A percentile compares a stretch with the other conserved stretches of the same genome.
Conservation (phyloP, 2,329 filamentous ascomycete species). For the Ilyonectria robusta region DNA sequence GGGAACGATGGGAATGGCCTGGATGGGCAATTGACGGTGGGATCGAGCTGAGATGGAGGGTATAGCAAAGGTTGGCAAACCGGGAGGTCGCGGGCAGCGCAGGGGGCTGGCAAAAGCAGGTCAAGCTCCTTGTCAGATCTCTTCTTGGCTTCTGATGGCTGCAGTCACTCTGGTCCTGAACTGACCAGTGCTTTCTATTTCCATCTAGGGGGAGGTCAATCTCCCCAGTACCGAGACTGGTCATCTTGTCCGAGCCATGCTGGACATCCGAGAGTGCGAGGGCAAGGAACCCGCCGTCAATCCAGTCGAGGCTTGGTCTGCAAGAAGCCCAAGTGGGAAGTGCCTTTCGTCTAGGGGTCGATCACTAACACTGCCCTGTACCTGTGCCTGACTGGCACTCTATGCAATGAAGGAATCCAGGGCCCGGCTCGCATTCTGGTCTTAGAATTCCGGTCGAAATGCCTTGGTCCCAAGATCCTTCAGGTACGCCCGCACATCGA, state of each 20-base stretch:
- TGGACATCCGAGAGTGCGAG: conserved; percentile 1
- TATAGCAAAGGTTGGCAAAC: conserved; percentile 12
- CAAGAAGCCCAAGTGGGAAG: conserved; percentile 36
- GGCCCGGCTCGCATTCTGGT: conserved; percentile 16
- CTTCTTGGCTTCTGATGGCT: conserved; percentile 2
- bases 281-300: conserved; percentile 12
- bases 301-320: conserved; percentile 19
- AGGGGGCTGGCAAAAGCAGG: conserved; percentile 15
- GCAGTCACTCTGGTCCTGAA: conserved; percentile 10
- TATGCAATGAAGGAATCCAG: conserved; percentile 21
- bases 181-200: conserved; percentile 24
- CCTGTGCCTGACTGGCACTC: conserved; percentile 30
- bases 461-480: conserved; percentile 7
- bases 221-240: conserved; percentile 32
- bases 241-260: conserved; percentile 29
- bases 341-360: conserved; percentile 29
- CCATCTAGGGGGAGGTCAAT: conserved; percentile 16
- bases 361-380: conserved; percentile 26
- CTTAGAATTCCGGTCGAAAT: conserved; percentile 23
- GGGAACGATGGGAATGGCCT: conserved; percentile 21
- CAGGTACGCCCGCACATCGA: conserved; percentile 26
- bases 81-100: background rate
- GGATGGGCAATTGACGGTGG: conserved; percentile 18
- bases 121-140: conserved; percentile 26
- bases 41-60: conserved; percentile 16